Evolutionary conservation across 1,284 basidiomycete species (phyloP).

Genomic region (Pholiota adiposa): DNA sequence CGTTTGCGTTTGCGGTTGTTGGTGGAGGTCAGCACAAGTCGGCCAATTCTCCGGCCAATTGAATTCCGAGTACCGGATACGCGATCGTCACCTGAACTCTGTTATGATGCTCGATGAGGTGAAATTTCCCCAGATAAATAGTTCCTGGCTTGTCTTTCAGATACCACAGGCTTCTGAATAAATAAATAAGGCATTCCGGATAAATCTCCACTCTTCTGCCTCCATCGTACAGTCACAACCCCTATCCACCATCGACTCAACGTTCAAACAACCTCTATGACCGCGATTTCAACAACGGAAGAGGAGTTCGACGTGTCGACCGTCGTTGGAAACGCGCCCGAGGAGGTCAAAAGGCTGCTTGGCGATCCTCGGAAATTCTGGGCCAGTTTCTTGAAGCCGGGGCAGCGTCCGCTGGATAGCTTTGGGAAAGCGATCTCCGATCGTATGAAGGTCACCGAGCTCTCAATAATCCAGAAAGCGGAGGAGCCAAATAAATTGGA

Average conservation of each 20-base stretch:
- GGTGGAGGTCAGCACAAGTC: no score
- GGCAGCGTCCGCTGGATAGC: slow-evolving; percentile 9
- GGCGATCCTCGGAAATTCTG: slow-evolving; percentile 28
- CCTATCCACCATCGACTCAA: not conserved
- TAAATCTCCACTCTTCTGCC: not conserved
- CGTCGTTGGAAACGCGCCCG: slow-evolving; percentile 48
- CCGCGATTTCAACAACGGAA: not conserved
- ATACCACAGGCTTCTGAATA: no score
- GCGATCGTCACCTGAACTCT: no score
- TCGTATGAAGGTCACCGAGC: slow-evolving; percentile 43
- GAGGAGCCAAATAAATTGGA: slow-evolving; percentile 49
- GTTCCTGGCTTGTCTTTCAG: no score
- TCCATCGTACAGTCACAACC: not conserved
- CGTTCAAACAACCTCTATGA: not conserved
- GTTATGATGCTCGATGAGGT: no score
- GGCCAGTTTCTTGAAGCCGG: slow-evolving; percentile 11
- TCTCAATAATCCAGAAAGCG: slow-evolving; percentile 42
- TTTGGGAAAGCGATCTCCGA: slow-evolving; percentile 37
- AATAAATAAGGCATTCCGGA: not conserved
- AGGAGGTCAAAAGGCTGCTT: slow-evolving; percentile 39
- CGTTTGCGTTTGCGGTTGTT: no score
- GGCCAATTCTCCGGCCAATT: no score
- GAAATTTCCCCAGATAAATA: no score
- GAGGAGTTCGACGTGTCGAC: slow-evolving; percentile 23
- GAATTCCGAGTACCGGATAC: no score